Evolutionary conservation across 257 asterid species (phyloP).

Genomic region (Solanum habrochaites): DNA sequence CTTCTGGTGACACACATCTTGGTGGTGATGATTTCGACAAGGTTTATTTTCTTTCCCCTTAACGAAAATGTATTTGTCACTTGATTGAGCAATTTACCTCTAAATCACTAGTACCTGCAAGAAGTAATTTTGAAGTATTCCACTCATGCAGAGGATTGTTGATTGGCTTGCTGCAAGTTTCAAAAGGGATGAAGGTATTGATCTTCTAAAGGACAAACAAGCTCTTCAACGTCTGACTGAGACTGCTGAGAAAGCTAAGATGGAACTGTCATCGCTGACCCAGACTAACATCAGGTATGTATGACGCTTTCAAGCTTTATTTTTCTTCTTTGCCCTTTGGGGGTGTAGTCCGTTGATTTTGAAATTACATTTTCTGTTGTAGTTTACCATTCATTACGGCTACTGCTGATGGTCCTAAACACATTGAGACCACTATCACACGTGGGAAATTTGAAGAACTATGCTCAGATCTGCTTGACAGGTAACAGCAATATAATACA

Average conservation of each 20-base stretch:
- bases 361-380: constrained; percentile 1
- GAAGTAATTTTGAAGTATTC: background rate
- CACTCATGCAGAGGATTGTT: constrained; percentile 62
- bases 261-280: constrained; percentile 87
- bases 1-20: constrained; percentile 96
- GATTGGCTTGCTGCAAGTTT: constrained; percentile 85
- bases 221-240: constrained; percentile 98
- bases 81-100: background rate
- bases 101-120: background rate
- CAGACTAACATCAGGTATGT: constrained; percentile 79
- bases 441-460: constrained; percentile 91
- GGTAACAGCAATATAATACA: constrained; percentile 26
- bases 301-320: background rate
- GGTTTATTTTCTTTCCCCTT: constrained; percentile 20
- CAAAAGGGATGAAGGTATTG: constrained; percentile 85
- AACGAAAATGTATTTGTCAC: background rate
- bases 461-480: constrained; percentile 89
- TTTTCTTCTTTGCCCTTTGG: background rate
- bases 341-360: background rate
- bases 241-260: constrained; percentile 97
- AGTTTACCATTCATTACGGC: constrained; percentile 99
- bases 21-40: constrained; percentile 98
- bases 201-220: constrained; percentile 91
- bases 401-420: constrained; percentile 98
- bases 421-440: constrained; percentile 85